Evolutionary conservation across 345 rosid genomes (phyloP).

Genomic region (Salix arbutifolia): DNA sequence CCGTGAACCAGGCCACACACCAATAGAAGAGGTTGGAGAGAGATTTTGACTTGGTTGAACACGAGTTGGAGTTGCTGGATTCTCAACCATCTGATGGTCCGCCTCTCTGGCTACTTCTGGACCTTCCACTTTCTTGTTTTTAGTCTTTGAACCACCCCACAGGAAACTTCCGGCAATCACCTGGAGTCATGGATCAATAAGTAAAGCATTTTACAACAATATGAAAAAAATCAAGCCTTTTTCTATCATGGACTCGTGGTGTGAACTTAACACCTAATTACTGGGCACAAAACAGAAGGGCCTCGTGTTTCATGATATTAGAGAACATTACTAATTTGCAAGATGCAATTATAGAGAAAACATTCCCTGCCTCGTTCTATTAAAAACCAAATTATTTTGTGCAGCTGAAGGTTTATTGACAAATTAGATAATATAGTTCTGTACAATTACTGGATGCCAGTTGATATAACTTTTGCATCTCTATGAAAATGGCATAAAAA

Average conservation of each 20-base stretch:
- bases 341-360: not conserved
- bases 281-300: not conserved
- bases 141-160: conserved; percentile 70
- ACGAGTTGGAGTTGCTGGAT: conserved; percentile 35
- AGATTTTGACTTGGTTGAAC: conserved; percentile 56
- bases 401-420: not conserved
- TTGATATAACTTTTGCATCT: not conserved
- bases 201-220: not conserved
- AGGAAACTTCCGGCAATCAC: conserved; percentile 91
- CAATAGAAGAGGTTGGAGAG: conserved; percentile 46
- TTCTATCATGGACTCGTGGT: not conserved
- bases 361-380: not conserved
- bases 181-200: conserved; percentile 32
- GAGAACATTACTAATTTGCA: not conserved
- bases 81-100: conserved; percentile 40
- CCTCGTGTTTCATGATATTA: too few species aligned
- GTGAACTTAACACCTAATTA: conserved; percentile 2
- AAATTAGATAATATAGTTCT: not conserved
- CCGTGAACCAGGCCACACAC: conserved; percentile 74
- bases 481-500: not conserved
- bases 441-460: not conserved
- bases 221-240: not conserved
- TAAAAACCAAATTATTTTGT: not conserved
- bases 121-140: conserved; percentile 64
- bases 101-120: conserved; percentile 40